Percentiles rank a stretch among this genome's conserved stretches.
Evolutionary conservation across 495 filamentous ascomycete genomes (phyloP).

Genomic region (Umbilicaria muhlenbergii): DNA sequence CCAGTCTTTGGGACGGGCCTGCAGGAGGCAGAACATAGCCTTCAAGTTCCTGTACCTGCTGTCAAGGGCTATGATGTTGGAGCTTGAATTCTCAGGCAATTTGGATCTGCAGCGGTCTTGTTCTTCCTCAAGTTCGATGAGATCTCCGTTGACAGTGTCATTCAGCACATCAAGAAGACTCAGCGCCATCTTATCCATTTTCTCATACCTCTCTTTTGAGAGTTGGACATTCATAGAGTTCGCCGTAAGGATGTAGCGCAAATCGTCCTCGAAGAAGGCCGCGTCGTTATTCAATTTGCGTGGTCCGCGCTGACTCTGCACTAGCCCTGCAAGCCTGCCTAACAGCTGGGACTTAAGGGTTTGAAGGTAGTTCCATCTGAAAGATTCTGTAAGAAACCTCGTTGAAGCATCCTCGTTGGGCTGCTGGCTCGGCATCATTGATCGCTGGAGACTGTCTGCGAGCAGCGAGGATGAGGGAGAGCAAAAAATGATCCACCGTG

Average conservation of each 20-base stretch:
- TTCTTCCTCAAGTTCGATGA: too few species aligned
- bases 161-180: neutral
- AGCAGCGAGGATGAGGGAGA: too few species aligned
- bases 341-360: neutral
- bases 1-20: neutral
- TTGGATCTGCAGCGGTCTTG: too few species aligned
- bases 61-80: neutral
- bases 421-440: too few species aligned
- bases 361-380: neutral
- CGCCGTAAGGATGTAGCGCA: neutral
- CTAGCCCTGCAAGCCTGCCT: neutral
- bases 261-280: slow-evolving; percentile 1
- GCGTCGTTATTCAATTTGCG: neutral
- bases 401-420: neutral
- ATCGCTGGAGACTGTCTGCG: too few species aligned
- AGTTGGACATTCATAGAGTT: neutral
- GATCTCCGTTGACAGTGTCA: neutral
- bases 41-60: neutral
- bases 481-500: too few species aligned
- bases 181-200: neutral
- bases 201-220: neutral
- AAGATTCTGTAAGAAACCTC: neutral
- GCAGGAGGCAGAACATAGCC: neutral
- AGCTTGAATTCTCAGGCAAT: neutral
- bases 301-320: neutral